These are phyloP conservation scores for Monilinia laxa DNA, from an alignment of 2,329 filamentous ascomycete genomes.

Conservation along the genomic window DNA sequence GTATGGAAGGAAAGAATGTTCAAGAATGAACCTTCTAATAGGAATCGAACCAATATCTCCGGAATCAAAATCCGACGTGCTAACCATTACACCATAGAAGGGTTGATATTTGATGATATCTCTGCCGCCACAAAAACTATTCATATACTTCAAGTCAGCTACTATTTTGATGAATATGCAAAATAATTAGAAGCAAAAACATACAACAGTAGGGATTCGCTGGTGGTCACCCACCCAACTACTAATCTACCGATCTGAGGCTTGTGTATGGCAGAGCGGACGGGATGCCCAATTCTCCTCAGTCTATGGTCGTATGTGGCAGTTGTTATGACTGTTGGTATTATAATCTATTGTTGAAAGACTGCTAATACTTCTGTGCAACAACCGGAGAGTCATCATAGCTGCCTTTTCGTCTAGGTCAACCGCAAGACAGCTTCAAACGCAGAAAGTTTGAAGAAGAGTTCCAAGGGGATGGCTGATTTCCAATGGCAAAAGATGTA, in stretches of 20 bases:
- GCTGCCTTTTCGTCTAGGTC: too few relatives aligned
- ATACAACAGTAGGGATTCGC: conserved; percentile 8
- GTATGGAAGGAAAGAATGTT: conserved; percentile 10
- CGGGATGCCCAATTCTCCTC: conserved; percentile 2
- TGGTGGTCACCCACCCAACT: too few relatives aligned
- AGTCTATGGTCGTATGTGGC: conserved; percentile 3
- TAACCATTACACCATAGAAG: conserved; percentile 19
- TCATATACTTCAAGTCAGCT: not conserved
- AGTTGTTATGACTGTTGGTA: fast-evolving
- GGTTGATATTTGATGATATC: not conserved
- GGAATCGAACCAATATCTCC: conserved; percentile 17
- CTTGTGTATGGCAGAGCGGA: too few relatives aligned
- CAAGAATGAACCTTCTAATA: conserved; percentile 4
- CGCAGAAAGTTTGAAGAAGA: not conserved
- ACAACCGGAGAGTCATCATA: not conserved
- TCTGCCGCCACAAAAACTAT: not conserved
- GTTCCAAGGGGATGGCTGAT: too few relatives aligned
- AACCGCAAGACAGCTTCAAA: too few relatives aligned
- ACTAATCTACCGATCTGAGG: too few relatives aligned
- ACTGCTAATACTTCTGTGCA: not conserved
- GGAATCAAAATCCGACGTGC: not conserved
- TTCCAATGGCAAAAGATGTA: too few relatives aligned
- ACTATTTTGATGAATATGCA: not conserved
- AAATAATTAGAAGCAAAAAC: not conserved
- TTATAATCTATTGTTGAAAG: not conserved